Evolutionary conservation across 2,329 filamentous ascomycete genomes (phyloP), one percentile per base, ranked within the genome.

Genomic region (Lachnum nothofagi): DNA sequence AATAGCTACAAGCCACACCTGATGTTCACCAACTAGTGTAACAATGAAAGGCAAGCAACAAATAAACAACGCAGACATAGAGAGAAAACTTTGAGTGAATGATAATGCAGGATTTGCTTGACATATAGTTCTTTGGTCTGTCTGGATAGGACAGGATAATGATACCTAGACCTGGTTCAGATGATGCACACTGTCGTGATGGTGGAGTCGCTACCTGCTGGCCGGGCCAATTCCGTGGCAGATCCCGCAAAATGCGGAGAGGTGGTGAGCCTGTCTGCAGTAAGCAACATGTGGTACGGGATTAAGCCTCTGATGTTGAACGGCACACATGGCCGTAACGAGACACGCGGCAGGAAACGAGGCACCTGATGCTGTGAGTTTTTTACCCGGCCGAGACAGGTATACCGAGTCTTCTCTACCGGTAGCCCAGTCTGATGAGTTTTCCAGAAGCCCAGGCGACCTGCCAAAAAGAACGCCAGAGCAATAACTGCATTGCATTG

Each of bases 361-460:
- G 42, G 44, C 51, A 48, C 48, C 48, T 53, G 51, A 53, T 41
- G 48, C 45, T 44, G 20, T 51, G 48, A 44, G 39, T 43, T 50
- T 52, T 46, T 50, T 48, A 46, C 20, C 51, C 42, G 48, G 47
- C 41, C 49, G 44, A 48, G 48, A 23, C 31, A 22, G 29, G 45
- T 8, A 31, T 27, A 38, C 38, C 20, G 34, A 37, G 12, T n/a
- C n/a, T n/a, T n/a, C n/a, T n/a, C n/a, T n/a, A n/a, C n/a, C n/a
- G n/a, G n/a, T n/a, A n/a, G n/a, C n/a, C n/a, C n/a, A n/a, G n/a
- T n/a, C n/a, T n/a, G n/a, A n/a, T n/a, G n/a, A n/a, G n/a, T n/a
- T n/a, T n/a, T n/a, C n/a, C n/a, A n/a, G n/a, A n/a, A n/a, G n/a
- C n/a, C n/a, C n/a, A n/a, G n/a, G n/a, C n/a, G n/a, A n/a, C n/a